These are phyloP conservation scores for Candida khao-thaluensis DNA, from an alignment of 805 yeast species.

Conservation along the genomic window DNA sequence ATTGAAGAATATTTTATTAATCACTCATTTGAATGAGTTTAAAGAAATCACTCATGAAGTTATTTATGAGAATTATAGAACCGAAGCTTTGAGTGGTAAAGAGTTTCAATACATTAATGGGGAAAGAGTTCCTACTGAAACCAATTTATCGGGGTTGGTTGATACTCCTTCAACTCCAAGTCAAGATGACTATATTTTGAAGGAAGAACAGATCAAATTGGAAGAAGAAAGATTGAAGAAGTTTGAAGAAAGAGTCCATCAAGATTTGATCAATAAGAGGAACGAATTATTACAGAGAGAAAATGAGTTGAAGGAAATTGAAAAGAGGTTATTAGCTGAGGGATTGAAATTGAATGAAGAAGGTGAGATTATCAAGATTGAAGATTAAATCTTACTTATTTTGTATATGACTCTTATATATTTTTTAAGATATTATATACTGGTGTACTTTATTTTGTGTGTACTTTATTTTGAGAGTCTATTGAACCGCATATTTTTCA, in stretches of 20 bases:
- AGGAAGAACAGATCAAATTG: conserved; percentile 85
- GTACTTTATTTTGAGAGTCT: too few species aligned
- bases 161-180: conserved; percentile 11
- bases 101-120: conserved; percentile 37
- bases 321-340: conserved; percentile 62
- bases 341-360: conserved; percentile 44
- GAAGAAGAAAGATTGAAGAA: conserved; percentile 88
- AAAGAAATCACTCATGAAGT: conserved; percentile 87
- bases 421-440: not conserved
- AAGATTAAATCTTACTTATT: conserved; percentile 13
- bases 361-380: conserved; percentile 33
- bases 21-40: conserved; percentile 83
- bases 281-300: conserved; percentile 83
- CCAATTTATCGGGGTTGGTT: conserved; percentile 2
- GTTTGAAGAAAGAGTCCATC: conserved; percentile 86
- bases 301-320: conserved; percentile 79
- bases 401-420: not conserved
- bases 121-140: conserved; percentile 11
- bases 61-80: conserved; percentile 85
- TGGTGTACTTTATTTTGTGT: too few species aligned
- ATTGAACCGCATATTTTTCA: conserved; percentile 43
- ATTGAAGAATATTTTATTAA: conserved; percentile 73
- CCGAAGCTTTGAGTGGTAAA: conserved; percentile 75
- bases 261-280: conserved; percentile 75
- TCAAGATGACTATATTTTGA: conserved; percentile 43